These are phyloP conservation scores for Rhypophila decipiens DNA, from an alignment of 495 filamentous ascomycete genomes.

Conservation along the genomic window DNA sequence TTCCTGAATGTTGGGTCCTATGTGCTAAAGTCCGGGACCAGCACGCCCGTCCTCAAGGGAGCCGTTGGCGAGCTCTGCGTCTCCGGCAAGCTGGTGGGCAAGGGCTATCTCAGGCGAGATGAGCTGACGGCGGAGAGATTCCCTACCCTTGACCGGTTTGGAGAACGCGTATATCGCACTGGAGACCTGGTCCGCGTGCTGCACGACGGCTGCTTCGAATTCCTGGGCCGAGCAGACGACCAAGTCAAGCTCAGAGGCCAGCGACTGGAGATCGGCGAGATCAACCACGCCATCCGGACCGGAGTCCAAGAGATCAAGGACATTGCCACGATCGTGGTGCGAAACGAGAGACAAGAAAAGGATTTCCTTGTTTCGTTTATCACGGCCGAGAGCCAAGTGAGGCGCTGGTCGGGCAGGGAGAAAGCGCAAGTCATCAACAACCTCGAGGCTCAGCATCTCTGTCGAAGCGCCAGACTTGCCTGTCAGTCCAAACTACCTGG, in stretches of 20 bases:
- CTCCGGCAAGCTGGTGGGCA: constrained; percentile 77
- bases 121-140: constrained; percentile 62
- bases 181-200: constrained; percentile 72
- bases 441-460: constrained; percentile 13
- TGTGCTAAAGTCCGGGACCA: constrained; percentile 64
- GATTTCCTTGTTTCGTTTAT: constrained; percentile 68
- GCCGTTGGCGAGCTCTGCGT: constrained; percentile 83
- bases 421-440: constrained; percentile 20
- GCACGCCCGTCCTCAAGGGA: constrained; percentile 67
- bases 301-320: constrained; percentile 41
- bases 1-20: constrained; percentile 78
- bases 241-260: constrained; percentile 78
- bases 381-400: too few relatives aligned
- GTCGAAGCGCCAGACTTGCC: constrained; percentile 34
- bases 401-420: too few relatives aligned
- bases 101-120: constrained; percentile 75
- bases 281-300: constrained; percentile 58
- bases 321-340: constrained; percentile 58
- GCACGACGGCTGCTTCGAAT: constrained; percentile 64
- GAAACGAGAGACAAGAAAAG: constrained; percentile 51
- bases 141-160: constrained; percentile 44
- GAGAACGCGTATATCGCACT: constrained; percentile 62
- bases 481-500: constrained; percentile 56
- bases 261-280: constrained; percentile 70
- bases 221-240: constrained; percentile 69